These are phyloP conservation scores for Circinella umbellata DNA, from an alignment of 371 early-diverging fungal species.

Conservation along the genomic window DNA sequence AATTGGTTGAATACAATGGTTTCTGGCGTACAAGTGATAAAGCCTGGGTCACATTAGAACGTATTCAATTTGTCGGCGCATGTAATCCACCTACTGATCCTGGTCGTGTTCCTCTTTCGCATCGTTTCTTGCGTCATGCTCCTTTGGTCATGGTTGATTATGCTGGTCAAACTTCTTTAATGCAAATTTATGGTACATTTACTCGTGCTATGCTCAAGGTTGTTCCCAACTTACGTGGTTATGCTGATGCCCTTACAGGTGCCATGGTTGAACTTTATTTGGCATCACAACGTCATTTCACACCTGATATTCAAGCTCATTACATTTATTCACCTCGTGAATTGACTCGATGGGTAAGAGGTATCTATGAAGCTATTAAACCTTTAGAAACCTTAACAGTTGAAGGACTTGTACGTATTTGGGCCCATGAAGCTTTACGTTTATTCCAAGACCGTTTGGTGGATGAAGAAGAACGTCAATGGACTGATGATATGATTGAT, in stretches of 20 bases:
- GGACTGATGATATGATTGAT: conserved; percentile 93
- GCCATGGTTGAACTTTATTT: conserved; percentile 98
- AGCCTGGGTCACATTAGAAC: conserved; percentile 92
- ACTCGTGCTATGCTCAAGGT: conserved; percentile 93
- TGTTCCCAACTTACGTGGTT: conserved; percentile 91
- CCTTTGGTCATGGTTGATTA: conserved; percentile 98
- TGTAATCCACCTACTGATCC: conserved; percentile 99
- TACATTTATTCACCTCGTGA: conserved; percentile 99
- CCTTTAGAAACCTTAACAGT: conserved; percentile 81
- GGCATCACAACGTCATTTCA: conserved; percentile 89
- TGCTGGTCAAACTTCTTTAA: conserved; percentile 91
- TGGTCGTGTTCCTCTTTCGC: conserved; percentile 95
- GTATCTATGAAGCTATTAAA: conserved; percentile 94
- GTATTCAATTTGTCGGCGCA: conserved; percentile 98
- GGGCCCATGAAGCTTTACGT: conserved; percentile 98
- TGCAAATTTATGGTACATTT: conserved; percentile 96
- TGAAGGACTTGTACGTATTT: conserved; percentile 92
- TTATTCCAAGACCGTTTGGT: conserved; percentile 98
- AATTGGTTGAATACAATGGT: conserved; percentile 94
- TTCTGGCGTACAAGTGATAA: conserved; percentile 95
- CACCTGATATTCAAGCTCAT: conserved; percentile 97
- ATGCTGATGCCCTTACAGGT: conserved; percentile 89
- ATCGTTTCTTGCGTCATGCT: conserved; percentile 96
- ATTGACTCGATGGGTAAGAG: conserved; percentile 98
- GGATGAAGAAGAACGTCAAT: conserved; percentile 84